phyloP scores from a whole-genome alignment of 495 filamentous ascomycete species.

The Thermochaetoides thermophila region DNA sequence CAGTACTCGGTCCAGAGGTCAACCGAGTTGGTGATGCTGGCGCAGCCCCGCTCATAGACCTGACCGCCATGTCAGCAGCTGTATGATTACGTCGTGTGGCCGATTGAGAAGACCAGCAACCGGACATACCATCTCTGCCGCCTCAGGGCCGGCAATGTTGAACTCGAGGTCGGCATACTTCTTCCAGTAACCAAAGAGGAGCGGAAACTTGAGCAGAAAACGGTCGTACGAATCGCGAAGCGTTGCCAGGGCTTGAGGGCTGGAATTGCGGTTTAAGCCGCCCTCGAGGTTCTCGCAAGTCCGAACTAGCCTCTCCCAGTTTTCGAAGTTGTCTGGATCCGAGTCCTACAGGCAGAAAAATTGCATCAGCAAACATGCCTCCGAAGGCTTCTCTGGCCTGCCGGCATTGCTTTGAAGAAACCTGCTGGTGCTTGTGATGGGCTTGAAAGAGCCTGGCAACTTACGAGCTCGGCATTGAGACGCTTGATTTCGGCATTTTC shows the following conservation, averaged over 20 bases:
- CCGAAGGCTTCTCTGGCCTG: no score
- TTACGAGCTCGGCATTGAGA: slow-evolving; percentile 63
- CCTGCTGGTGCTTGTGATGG: no score
- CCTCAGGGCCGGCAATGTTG: slow-evolving; percentile 88
- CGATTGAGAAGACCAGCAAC: no score
- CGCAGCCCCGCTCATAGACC: slow-evolving; percentile 92
- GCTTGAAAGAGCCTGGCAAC: slow-evolving; percentile 19
- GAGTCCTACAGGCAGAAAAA: slow-evolving; percentile 31
- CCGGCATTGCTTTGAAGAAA: no score
- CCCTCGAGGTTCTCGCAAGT: slow-evolving; percentile 75
- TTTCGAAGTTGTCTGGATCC: slow-evolving; percentile 83
- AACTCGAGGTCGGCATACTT: slow-evolving; percentile 98
- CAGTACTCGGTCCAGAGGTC: slow-evolving; percentile 97
- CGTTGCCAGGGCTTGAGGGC: slow-evolving; percentile 78
- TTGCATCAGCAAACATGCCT: slow-evolving; percentile 3
- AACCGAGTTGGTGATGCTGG: slow-evolving; percentile 82
- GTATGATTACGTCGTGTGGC: no score
- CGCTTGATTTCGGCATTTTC: slow-evolving; percentile 75
- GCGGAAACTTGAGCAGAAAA: slow-evolving; percentile 87
- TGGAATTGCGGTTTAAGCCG: slow-evolving; percentile 91
- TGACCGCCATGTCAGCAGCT: no score
- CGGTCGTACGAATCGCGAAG: slow-evolving; percentile 77
- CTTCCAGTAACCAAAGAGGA: slow-evolving; percentile 98
- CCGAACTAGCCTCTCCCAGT: slow-evolving; percentile 85
- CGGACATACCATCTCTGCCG: slow-evolving; percentile 78